Evolutionary conservation across 768 basidiomycete genomes (phyloP).

Genomic region (Podaxis sp.): DNA sequence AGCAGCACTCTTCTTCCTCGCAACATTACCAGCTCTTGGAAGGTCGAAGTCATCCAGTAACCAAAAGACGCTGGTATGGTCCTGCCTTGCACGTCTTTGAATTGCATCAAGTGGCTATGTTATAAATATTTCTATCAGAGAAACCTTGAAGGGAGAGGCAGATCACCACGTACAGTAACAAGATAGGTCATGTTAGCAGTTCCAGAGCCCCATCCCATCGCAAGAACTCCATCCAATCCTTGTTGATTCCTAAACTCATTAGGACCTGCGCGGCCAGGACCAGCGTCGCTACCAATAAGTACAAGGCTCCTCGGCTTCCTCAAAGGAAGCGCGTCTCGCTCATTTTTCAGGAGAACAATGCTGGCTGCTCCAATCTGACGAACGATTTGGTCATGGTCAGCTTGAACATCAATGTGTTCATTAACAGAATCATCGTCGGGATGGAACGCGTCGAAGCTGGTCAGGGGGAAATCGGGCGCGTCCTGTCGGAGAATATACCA

Average conservation of each 20-base stretch:
- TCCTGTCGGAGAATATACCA: constrained; percentile 75
- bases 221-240: constrained; percentile 68
- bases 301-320: constrained; percentile 57
- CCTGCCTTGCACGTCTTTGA: constrained; percentile 65
- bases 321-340: constrained; percentile 54
- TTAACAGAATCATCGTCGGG: constrained; percentile 53
- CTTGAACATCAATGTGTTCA: constrained; percentile 66
- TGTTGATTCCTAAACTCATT: constrained; percentile 69
- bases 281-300: constrained; percentile 64
- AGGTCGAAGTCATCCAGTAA: constrained; percentile 71
- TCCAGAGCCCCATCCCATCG: constrained; percentile 93
- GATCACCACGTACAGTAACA: constrained; percentile 53
- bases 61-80: constrained; percentile 70
- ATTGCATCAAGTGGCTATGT: constrained; percentile 77
- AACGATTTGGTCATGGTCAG: constrained; percentile 67
- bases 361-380: constrained; percentile 73
- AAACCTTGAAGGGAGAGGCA: neutral
- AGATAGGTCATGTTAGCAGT: constrained; percentile 80
- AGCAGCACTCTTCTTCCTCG: constrained; percentile 55
- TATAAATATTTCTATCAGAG: neutral
- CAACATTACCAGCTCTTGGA: constrained; percentile 44
- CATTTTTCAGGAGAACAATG: constrained; percentile 78
- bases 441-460: constrained; percentile 71
- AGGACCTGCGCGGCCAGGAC: constrained; percentile 63
- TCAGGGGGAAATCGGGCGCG: constrained; percentile 53